phyloP scores from a whole-genome alignment of 495 filamentous ascomycete genomes.

The Chaetomium cochliodes region DNA sequence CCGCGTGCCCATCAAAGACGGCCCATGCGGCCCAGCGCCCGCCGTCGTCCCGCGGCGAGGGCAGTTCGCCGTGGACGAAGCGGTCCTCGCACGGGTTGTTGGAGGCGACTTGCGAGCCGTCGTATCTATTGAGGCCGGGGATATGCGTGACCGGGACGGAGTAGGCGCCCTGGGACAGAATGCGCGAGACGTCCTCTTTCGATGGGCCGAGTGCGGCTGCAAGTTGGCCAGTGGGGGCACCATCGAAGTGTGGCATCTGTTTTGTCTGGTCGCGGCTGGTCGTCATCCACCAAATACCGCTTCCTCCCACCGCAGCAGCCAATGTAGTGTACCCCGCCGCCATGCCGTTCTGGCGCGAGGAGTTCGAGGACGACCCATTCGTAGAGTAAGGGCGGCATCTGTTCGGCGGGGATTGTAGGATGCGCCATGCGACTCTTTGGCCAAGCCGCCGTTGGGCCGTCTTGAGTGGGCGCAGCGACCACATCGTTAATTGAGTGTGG shows the following conservation, averaged over 20 bases:
- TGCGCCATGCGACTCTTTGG: too few species aligned
- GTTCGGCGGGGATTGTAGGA: too few species aligned
- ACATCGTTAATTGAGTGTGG: too few species aligned
- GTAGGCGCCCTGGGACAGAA: conserved; percentile 1
- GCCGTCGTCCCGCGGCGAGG: conserved; percentile 35
- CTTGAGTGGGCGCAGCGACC: too few species aligned
- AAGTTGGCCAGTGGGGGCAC: not conserved
- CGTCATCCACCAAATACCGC: too few species aligned
- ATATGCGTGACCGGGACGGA: not conserved
- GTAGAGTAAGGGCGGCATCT: too few species aligned
- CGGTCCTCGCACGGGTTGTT: conserved; percentile 51
- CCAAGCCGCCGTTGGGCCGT: too few species aligned
- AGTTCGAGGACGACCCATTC: too few species aligned
- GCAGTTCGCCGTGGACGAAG: conserved; percentile 47
- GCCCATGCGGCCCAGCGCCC: conserved; percentile 43
- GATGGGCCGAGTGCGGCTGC: not conserved
- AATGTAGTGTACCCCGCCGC: too few species aligned
- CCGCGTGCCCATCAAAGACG: conserved; percentile 25
- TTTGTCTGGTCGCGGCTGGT: too few species aligned
- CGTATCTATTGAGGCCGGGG: conserved; percentile 43
- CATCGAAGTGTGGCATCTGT: not conserved
- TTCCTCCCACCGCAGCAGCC: too few species aligned
- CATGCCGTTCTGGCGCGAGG: too few species aligned
- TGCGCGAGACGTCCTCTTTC: not conserved
- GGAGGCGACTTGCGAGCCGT: conserved; percentile 47